Base-by-base conservation (phyloP, 2,329 filamentous ascomycete genomes). In the Fusarium brevicatenulatum region DNA sequence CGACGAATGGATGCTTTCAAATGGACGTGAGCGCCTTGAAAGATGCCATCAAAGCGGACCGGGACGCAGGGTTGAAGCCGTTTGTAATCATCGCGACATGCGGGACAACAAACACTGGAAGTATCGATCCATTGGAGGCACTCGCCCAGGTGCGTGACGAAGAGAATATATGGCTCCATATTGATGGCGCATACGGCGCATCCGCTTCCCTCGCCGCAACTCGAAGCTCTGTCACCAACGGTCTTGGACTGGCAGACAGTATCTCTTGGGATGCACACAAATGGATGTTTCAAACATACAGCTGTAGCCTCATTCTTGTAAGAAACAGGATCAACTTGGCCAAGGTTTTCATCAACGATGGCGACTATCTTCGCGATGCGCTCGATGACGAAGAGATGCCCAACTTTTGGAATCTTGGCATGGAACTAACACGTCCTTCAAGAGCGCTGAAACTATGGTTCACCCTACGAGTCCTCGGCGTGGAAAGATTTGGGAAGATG, bases 181-280 rank as follows among this genome's bases (percentile, higher is more conserved):
- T 68, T 0, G 66, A 68, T n/a, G 66, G 66, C 4, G 64, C 66
- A 7, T 63, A 62, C 18, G 66, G 66, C n/a, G 66, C 66, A 4
- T 63, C 63, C 5, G 65, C 63, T 50, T 53, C 43, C 2, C 37
- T 68, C 0, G 37, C 40, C 15, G 18, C 32, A 12, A 63, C 42
- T 23, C 44, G 42, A 12, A 68, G 32, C 7, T 16, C 19, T 5
- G 42, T 25, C 7, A 15, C 43, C 2, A 19, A 19, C 1, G 66
- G 56, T 2, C 64, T 68, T 23, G 65, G n/a, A 8, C 36, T 63
- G 11, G 56, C 64, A n/a, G 66, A 68, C 7, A 68, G 66, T 21
- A 63, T 68, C 25, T 68, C 66, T 7, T 68, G 66, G 66, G 66
- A 68, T 7, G 66, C 64, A 2, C 64, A 67, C 5, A 67, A 67